phyloP scores from a whole-genome alignment of 495 filamentous ascomycete species.

The Penicillium manginii region DNA sequence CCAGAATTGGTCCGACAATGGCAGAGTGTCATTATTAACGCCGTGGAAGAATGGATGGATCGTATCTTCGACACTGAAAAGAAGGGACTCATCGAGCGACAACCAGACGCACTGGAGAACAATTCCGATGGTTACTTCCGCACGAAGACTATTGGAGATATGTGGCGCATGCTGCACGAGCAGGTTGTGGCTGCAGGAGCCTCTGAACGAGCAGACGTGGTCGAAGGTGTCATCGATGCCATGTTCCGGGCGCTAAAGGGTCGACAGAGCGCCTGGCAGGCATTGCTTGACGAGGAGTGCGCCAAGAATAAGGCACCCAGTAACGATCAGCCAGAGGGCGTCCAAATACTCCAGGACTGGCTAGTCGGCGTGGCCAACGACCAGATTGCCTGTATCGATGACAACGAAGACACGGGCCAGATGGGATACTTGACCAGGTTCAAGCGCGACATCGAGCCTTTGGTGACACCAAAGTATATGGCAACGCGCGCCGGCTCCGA shows the following conservation, averaged over 20 bases:
- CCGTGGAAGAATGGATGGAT: slow-evolving; percentile 97
- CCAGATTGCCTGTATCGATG: slow-evolving; percentile 96
- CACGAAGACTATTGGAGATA: slow-evolving; percentile 84
- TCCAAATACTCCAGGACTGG: slow-evolving; percentile 87
- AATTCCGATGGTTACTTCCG: slow-evolving; percentile 87
- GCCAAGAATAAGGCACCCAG: slow-evolving; percentile 64
- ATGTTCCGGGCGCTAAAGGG: slow-evolving; percentile 85
- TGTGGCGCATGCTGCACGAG: slow-evolving; percentile 97
- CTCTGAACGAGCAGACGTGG: slow-evolving; percentile 81
- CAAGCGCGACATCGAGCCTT: slow-evolving; percentile 71
- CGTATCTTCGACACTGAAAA: slow-evolving; percentile 80
- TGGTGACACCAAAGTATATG: slow-evolving; percentile 82
- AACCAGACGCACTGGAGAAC: slow-evolving; percentile 77
- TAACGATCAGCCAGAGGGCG: slow-evolving; percentile 69
- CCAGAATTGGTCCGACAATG: slow-evolving; percentile 90
- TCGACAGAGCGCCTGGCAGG: slow-evolving; percentile 83
- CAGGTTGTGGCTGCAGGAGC: slow-evolving; percentile 80
- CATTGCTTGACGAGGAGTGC: slow-evolving; percentile 85
- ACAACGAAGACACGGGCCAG: slow-evolving; percentile 68
- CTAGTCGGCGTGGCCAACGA: slow-evolving; percentile 97
- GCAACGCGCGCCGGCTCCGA: slow-evolving; percentile 69
- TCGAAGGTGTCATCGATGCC: slow-evolving; percentile 90
- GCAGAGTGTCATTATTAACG: slow-evolving; percentile 89
- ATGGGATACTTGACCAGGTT: slow-evolving; percentile 81
- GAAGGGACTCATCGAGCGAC: slow-evolving; percentile 76